These are phyloP conservation scores for Pythium folliculosum DNA, from an alignment of 352 stramenopile genomes.

Conservation along the genomic window DNA sequence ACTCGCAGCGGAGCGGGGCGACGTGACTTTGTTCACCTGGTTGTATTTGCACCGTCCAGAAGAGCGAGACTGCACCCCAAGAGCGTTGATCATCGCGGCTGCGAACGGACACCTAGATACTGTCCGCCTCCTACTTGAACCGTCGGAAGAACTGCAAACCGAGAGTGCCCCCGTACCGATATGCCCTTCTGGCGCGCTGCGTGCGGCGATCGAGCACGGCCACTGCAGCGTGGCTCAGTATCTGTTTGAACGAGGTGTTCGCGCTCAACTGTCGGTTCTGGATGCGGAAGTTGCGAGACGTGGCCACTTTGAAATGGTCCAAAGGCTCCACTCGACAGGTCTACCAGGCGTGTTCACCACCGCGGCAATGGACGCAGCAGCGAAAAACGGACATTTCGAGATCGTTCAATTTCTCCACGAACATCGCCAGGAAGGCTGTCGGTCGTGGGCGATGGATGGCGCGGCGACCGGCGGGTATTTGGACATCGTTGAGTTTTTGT, in stretches of 20 bases:
- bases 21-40: slow-evolving; percentile 9
- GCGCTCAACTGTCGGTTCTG: background rate
- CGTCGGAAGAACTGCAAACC: background rate
- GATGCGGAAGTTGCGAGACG: background rate
- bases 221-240: slow-evolving; percentile 1
- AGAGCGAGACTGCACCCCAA: background rate
- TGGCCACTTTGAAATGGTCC: slow-evolving; percentile 8
- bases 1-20: slow-evolving; percentile 1
- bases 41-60: slow-evolving; percentile 3
- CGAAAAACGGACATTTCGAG: slow-evolving; percentile 1
- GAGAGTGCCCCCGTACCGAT: background rate
- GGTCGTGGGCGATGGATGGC: slow-evolving; percentile 11
- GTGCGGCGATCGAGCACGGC: slow-evolving; percentile 6
- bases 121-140: background rate
- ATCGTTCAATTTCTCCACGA: slow-evolving; percentile 20
- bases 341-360: background rate
- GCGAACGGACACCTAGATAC: background rate
- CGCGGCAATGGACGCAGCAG: slow-evolving; percentile 11
- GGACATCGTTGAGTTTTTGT: slow-evolving; percentile 5
- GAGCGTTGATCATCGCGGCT: slow-evolving; percentile 1
- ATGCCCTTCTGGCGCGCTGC: slow-evolving; percentile 5
- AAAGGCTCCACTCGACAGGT: slow-evolving; percentile 6
- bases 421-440: slow-evolving; percentile 12
- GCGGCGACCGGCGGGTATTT: slow-evolving; percentile 8
- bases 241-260: slow-evolving; percentile 3